Evolutionary conservation across 208 protist species (phyloP), one percentile per base, ranked within the genome.

Genomic region (Spongospora subterranea): DNA sequence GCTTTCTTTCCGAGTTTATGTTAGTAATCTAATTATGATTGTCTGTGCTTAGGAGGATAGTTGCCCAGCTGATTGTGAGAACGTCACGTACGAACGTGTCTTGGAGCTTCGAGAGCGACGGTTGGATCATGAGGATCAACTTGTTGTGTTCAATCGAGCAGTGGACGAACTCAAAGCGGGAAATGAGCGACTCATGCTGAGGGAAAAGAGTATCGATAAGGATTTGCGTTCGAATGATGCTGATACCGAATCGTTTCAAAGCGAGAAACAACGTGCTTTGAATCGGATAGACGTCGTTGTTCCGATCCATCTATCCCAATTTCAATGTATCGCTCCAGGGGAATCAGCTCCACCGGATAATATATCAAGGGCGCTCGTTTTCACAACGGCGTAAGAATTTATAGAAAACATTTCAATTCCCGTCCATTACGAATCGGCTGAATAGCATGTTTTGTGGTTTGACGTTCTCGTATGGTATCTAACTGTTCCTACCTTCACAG

Each of bases 241-340:
- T 32, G 96, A 97, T 46, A 97, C 98, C 54, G 64, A 94, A 54
- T 50, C 89, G 43, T 96, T 98, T 76, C 96, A 98, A 88, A 92
- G 88, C 11, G 95, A 98, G 92, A 98, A 98, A 94, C 96, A 97
- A 45, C 93, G 95, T 77, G 95, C 97, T 92, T 95, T 99, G 35
- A 99, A 99, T 92, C 95, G 97, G 94, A 95, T 99, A 0, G 93
- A 96, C 77, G 97, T 97, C 20, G 95, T 97, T 11, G 96, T 98
- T 0, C 92, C 92, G 0, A 45, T 94, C 0, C 88, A 90, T 0
- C 77, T 93, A 40, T 91, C 65, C 20, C 93, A 93, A 40, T 77
- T 94, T 0, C 46, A 89, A 35, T 46, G 90, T 45, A 39, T 93
- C 6, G 50, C 65, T n/a, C 17, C 88, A 0, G 43, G 46, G 0